Conservation (phyloP, 169 alveolate species). For the Ichthyophthirius multifiliis region DNA sequence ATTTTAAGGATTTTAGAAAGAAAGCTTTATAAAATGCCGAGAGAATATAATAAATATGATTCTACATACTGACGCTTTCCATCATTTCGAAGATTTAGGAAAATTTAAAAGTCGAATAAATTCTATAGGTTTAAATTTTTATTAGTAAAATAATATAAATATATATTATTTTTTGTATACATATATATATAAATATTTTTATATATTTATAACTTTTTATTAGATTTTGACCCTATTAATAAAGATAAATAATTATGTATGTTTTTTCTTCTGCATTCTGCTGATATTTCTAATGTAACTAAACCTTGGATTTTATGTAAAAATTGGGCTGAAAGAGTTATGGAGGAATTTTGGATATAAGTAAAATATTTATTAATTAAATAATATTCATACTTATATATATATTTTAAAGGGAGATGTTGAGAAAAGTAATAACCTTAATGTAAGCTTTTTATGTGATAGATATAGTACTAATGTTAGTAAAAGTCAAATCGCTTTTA, state of each 20-base stretch:
- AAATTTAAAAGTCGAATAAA: conserved; percentile 36
- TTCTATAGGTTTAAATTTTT: background rate
- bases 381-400: too few relatives aligned
- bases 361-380: too few relatives aligned
- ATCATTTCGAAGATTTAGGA: conserved; percentile 38
- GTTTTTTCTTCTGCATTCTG: conserved; percentile 29
- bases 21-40: conserved; percentile 43
- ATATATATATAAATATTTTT: too few relatives aligned
- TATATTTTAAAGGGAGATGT: too few relatives aligned
- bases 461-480: conserved; percentile 29
- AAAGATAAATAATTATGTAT: conserved; percentile 41
- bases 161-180: too few relatives aligned
- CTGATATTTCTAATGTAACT: conserved; percentile 40
- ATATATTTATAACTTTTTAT: background rate
- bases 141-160: background rate
- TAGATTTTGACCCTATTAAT: conserved; percentile 34
- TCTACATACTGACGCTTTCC: conserved; percentile 51
- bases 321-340: conserved; percentile 27
- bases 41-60: conserved; percentile 51
- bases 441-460: conserved; percentile 34
- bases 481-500: conserved; percentile 30
- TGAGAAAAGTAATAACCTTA: conserved; percentile 25
- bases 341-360: conserved; percentile 32
- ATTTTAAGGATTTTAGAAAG: conserved; percentile 15
- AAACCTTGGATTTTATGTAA: conserved; percentile 21